Conservation (phyloP, 768 basidiomycete species). For the Termitomyces eurrhizus region DNA sequence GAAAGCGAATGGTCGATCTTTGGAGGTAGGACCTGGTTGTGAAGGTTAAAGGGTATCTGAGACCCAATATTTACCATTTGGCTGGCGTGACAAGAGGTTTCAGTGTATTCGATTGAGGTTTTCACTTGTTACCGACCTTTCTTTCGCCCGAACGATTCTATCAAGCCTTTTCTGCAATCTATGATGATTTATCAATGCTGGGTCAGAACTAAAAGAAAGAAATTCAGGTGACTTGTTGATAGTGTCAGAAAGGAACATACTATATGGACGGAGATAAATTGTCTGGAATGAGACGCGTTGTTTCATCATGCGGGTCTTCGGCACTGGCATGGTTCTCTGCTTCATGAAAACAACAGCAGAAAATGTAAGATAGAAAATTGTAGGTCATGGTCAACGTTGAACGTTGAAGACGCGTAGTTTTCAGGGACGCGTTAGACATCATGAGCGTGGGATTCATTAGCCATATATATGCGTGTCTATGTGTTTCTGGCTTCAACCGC, state of each 20-base stretch:
- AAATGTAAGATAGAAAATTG: slow-evolving; percentile 18
- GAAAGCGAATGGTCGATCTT: slow-evolving; percentile 25
- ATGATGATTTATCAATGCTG: slow-evolving; percentile 40
- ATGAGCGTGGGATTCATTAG: background rate
- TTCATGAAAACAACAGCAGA: slow-evolving; percentile 21
- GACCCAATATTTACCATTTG: slow-evolving; percentile 72
- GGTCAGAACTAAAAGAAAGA: slow-evolving; percentile 17
- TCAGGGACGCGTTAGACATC: background rate
- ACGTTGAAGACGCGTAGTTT: background rate
- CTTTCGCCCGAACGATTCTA: slow-evolving; percentile 55
- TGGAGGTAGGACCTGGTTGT: slow-evolving; percentile 29
- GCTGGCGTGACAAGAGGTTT: slow-evolving; percentile 27
- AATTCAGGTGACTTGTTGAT: background rate
- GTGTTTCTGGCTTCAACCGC: background rate
- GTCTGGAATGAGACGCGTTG: slow-evolving; percentile 29
- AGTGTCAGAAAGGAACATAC: slow-evolving; percentile 18
- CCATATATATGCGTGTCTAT: background rate
- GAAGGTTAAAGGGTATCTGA: slow-evolving; percentile 58
- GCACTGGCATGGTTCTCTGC: slow-evolving; percentile 10
- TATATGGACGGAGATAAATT: slow-evolving; percentile 19
- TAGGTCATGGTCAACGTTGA: slow-evolving; percentile 19
- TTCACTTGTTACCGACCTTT: slow-evolving; percentile 40
- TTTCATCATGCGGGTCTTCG: slow-evolving; percentile 23
- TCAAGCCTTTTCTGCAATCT: slow-evolving; percentile 50
- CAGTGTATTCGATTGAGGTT: background rate